A percentile compares a stretch with the other conserved stretches of the same genome.
phyloP scores from a whole-genome alignment of 345 rosid genomes.

The Raphanus sativus region DNA sequence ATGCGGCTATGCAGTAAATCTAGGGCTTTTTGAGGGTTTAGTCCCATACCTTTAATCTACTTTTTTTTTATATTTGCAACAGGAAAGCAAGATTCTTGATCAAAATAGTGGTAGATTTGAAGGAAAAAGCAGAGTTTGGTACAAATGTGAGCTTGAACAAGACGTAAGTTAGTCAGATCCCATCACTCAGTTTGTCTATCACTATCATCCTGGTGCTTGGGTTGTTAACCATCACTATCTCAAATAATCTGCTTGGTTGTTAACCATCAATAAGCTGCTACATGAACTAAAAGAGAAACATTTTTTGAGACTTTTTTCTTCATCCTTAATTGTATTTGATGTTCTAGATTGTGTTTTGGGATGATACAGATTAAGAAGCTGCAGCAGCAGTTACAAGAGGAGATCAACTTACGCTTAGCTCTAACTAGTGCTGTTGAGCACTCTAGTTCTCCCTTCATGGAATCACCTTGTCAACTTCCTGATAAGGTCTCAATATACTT shows the following conservation, averaged over 20 bases:
- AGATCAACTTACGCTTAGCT: slow-evolving; percentile 64
- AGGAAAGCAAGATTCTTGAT: slow-evolving; percentile 43
- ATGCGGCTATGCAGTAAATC: neutral
- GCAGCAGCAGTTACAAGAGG: slow-evolving; percentile 75
- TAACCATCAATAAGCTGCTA: no score
- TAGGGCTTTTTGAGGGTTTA: slow-evolving; percentile 32
- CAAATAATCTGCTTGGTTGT: neutral
- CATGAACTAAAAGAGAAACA: neutral
- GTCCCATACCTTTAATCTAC: neutral
- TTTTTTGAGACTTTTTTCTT: slow-evolving; percentile 4
- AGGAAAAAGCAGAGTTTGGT: slow-evolving; percentile 44
- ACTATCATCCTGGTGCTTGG: neutral
- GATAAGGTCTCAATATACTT: slow-evolving; percentile 52
- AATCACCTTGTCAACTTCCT: slow-evolving; percentile 65
- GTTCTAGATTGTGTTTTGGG: slow-evolving; percentile 16
- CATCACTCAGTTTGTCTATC: neutral
- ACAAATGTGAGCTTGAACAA: slow-evolving; percentile 77
- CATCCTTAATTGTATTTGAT: neutral
- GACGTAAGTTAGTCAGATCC: slow-evolving; percentile 60
- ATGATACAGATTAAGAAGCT: slow-evolving; percentile 61
- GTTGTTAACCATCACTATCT: neutral
- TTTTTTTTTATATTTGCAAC: slow-evolving; percentile 15
- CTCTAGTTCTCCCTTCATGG: slow-evolving; percentile 47
- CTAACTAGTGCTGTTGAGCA: slow-evolving; percentile 68
- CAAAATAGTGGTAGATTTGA: slow-evolving; percentile 47